These are phyloP conservation scores for Trichoderma koningiopsis DNA, from an alignment of 2,329 filamentous ascomycete species.

Conservation along the genomic window DNA sequence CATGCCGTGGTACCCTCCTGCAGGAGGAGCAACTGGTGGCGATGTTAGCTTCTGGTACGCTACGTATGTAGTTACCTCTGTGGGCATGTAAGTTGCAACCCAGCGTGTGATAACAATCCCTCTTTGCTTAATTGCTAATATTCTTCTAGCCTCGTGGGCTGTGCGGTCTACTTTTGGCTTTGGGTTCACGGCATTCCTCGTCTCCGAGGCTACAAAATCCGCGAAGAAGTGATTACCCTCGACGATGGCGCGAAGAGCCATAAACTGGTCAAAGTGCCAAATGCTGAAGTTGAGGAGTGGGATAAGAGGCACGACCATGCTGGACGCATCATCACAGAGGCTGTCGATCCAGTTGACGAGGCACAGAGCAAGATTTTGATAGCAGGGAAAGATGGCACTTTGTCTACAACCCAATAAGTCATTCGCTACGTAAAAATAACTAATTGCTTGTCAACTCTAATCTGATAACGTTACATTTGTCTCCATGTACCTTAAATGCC, in stretches of 20 bases:
- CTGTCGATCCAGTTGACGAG: not conserved
- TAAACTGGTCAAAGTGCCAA: slow-evolving; percentile 55
- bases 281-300: slow-evolving; percentile 55
- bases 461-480: not conserved
- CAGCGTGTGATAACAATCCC: not conserved
- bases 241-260: slow-evolving; percentile 49
- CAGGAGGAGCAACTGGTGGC: slow-evolving; percentile 59
- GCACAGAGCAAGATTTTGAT: not conserved
- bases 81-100: slow-evolving; percentile 58
- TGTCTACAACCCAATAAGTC: not conserved
- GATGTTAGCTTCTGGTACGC: slow-evolving; percentile 75
- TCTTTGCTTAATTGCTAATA: not conserved
- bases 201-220: slow-evolving; percentile 55
- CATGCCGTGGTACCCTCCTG: slow-evolving; percentile 73
- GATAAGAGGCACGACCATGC: slow-evolving; percentile 42
- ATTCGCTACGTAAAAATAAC: not conserved
- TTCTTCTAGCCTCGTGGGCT: slow-evolving; percentile 49
- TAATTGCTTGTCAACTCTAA: not conserved
- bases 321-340: slow-evolving; percentile 16
- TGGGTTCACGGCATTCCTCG: slow-evolving; percentile 62
- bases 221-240: slow-evolving; percentile 56
- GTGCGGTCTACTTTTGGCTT: slow-evolving; percentile 58
- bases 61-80: slow-evolving; percentile 66
- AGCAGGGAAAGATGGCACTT: not conserved
- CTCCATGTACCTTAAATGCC: not conserved